Conservation (phyloP, 2,329 filamentous ascomycete genomes). For the Talaromyces piceae region DNA sequence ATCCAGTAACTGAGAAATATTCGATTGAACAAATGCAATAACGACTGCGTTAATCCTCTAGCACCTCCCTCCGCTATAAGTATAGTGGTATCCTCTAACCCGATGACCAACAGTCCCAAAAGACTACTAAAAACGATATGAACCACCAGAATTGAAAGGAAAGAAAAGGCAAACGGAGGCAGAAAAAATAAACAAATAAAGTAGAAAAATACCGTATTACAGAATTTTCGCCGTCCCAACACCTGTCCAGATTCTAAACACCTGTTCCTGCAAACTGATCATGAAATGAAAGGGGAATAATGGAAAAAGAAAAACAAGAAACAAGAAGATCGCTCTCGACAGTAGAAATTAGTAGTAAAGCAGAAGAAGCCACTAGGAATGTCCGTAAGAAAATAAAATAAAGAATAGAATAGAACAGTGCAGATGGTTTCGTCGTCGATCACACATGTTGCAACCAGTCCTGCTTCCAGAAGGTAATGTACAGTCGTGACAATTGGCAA, state of each 20-base stretch:
- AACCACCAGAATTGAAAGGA: background rate
- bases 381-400: constrained; percentile 5
- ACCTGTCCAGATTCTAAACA: constrained; percentile 11
- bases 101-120: background rate
- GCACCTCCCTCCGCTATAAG: background rate
- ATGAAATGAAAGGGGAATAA: background rate
- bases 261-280: constrained; percentile 11
- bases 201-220: background rate
- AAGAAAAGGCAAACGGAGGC: no score
- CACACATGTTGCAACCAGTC: constrained; percentile 1
- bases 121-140: background rate
- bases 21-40: background rate
- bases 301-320: constrained; percentile 1
- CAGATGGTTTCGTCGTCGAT: background rate
- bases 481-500: background rate
- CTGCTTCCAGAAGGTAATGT: constrained; percentile 12
- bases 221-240: background rate
- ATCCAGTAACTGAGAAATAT: background rate
- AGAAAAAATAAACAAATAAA: no score
- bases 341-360: background rate
- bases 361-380: background rate
- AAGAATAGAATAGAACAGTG: background rate
- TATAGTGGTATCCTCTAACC: background rate
- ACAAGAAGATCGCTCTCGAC: background rate
- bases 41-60: background rate